phyloP scores from a whole-genome alignment of 1,139 yeast genomes.

The Zygoascus sp. region DNA sequence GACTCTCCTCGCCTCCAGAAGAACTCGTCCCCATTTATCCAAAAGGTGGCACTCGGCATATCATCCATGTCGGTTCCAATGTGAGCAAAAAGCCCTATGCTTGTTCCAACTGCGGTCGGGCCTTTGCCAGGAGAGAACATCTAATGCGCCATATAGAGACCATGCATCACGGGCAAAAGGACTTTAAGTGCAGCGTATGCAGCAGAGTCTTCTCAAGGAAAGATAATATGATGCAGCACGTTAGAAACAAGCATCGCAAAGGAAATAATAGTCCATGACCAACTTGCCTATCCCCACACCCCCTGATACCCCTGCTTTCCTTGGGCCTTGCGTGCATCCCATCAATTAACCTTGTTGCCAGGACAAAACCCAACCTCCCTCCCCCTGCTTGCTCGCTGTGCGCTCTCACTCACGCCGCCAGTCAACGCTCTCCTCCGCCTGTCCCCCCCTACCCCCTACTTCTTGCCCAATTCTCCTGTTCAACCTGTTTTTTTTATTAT shows the following conservation, averaged over 20 bases:
- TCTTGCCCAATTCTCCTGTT: neutral
- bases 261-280: constrained; percentile 8
- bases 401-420: too few relatives aligned
- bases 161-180: constrained; percentile 29
- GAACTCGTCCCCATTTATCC: constrained; percentile 10
- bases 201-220: constrained; percentile 27
- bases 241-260: constrained; percentile 26
- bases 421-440: neutral
- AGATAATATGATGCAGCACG: constrained; percentile 31
- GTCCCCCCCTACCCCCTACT: neutral
- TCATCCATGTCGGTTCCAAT: constrained; percentile 10
- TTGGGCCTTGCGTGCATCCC: too few relatives aligned
- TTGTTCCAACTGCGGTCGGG: constrained; percentile 26
- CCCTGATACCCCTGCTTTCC: neutral
- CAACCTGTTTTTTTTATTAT: neutral
- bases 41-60: constrained; percentile 12
- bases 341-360: too few relatives aligned
- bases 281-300: neutral
- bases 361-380: too few relatives aligned
- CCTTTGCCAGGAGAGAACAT: constrained; percentile 29
- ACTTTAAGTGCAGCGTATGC: constrained; percentile 26
- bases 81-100: constrained; percentile 25
- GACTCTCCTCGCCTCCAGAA: constrained; percentile 9
- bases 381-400: too few relatives aligned
- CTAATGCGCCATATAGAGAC: constrained; percentile 28